Percentiles rank a stretch among this genome's conserved stretches.
phyloP scores from a whole-genome alignment of 805 yeast species.

The Candida silvicultrix region DNA sequence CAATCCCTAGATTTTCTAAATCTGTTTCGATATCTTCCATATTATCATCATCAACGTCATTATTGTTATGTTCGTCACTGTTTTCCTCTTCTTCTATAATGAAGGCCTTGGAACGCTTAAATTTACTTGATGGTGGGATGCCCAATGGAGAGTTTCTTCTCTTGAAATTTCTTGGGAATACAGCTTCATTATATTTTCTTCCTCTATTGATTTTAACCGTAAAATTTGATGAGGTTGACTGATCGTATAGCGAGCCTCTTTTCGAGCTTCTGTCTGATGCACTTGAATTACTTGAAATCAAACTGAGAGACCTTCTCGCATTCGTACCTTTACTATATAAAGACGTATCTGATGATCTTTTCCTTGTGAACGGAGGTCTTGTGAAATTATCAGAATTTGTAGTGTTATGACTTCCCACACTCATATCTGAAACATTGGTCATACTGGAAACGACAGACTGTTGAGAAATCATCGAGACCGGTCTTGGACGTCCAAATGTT shows the following conservation, averaged over 20 bases:
- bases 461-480: conserved; percentile 46
- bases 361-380: conserved; percentile 17
- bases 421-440: background rate
- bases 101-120: conserved; percentile 13
- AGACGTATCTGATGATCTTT: conserved; percentile 17
- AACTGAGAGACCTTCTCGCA: conserved; percentile 28
- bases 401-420: conserved; percentile 16
- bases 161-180: conserved; percentile 14
- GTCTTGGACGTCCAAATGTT: conserved; percentile 27
- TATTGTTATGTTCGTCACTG: conserved; percentile 7
- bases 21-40: conserved; percentile 16
- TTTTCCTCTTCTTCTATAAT: conserved; percentile 21
- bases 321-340: conserved; percentile 12
- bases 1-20: conserved; percentile 14
- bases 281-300: conserved; percentile 32
- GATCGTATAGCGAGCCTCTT: conserved; percentile 33
- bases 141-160: conserved; percentile 24
- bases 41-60: conserved; percentile 6
- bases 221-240: conserved; percentile 23
- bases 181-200: conserved; percentile 14
- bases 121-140: conserved; percentile 13
- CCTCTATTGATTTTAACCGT: conserved; percentile 8
- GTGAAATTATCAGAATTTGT: conserved; percentile 7
- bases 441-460: conserved; percentile 27
- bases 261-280: conserved; percentile 33